These are phyloP conservation scores for Gillenia trifoliata DNA, from an alignment of 306 rosid genomes.

Conservation along the genomic window DNA sequence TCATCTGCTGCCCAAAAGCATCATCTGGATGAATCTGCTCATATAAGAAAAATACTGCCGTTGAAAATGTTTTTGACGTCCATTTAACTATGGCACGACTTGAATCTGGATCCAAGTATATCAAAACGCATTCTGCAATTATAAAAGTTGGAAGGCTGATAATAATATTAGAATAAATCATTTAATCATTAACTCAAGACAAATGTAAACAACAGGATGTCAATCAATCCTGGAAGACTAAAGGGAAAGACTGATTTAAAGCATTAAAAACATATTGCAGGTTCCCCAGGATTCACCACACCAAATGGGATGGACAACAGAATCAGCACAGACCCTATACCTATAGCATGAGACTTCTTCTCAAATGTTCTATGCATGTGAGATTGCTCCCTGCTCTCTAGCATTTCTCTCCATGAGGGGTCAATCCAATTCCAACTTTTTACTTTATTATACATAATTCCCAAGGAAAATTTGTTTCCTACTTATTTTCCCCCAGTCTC, in stretches of 20 bases:
- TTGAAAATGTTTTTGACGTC: slow-evolving; percentile 75
- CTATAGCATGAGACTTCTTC: background rate
- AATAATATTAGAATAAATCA: slow-evolving; percentile 61
- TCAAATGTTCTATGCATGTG: background rate
- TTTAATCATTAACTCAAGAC: slow-evolving; percentile 17
- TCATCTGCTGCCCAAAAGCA: slow-evolving; percentile 97
- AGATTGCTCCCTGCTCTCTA: background rate
- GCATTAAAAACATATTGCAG: background rate
- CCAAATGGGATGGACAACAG: background rate
- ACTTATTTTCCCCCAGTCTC: background rate
- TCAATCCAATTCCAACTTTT: background rate
- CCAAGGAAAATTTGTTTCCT: too few species aligned
- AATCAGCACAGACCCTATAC: background rate
- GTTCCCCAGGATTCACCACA: background rate
- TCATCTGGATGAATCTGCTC: slow-evolving; percentile 98
- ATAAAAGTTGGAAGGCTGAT: slow-evolving; percentile 99
- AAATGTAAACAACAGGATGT: slow-evolving; percentile 11
- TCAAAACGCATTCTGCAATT: slow-evolving; percentile 99
- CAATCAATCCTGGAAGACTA: background rate
- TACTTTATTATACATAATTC: too few species aligned
- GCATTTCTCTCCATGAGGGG: background rate
- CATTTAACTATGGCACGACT: slow-evolving; percentile 66
- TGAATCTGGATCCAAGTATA: slow-evolving; percentile 93
- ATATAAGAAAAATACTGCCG: slow-evolving; percentile 78
- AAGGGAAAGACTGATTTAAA: background rate